Base-by-base conservation (phyloP, 2,329 filamentous ascomycete species). In the Cladophialophora exuberans region DNA sequence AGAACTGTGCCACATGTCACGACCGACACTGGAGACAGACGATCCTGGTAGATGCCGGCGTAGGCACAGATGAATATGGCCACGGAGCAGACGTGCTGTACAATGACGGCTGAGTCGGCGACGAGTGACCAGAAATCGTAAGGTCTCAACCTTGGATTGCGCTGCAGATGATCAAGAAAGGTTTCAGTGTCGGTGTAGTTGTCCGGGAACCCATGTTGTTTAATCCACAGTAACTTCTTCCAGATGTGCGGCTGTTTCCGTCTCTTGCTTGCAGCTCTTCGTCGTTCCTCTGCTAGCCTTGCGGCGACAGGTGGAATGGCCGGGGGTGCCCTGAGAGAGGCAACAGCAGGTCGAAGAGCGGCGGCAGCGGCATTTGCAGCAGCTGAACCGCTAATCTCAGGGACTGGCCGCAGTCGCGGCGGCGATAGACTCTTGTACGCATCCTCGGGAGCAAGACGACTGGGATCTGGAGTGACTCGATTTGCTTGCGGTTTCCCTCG, bases 81-180 rank as follows among this genome's bases (percentile, higher is more conserved):
- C 57, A 97, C 92, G 6, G 90, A 95, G 71, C 90, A 96, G 44
- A 97, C 88, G 71, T 99, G 94, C 72, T 99, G 94, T 15, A 97
- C 89, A 63, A 99, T 97, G 56, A 97, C 90, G 2, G 93, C 97
- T 11, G 90, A 93, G 71, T 97, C 93, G 54, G 90, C 89, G 46
- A 97, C 91, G 28, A 99, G 80, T 6, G 92, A 90, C 93, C 94
- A 99, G 73, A 99, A 99, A 68, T 97, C 92, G 72, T 99, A 99
- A 0, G 93, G 93, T 63, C 94, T 88, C 48, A 97, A 82, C 35
- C 92, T 86, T 3, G 93, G 93, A 70, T 99, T 99, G 43, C 92
- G 85, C 72, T 99, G 93, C 15, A 99, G 83, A 66, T 96, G 91
- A 69, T 97, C 93, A 63, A 99, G 86, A 66, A 99, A 99, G 1